phyloP scores from a whole-genome alignment of 306 rosid species.

The Cicer arietinum region DNA sequence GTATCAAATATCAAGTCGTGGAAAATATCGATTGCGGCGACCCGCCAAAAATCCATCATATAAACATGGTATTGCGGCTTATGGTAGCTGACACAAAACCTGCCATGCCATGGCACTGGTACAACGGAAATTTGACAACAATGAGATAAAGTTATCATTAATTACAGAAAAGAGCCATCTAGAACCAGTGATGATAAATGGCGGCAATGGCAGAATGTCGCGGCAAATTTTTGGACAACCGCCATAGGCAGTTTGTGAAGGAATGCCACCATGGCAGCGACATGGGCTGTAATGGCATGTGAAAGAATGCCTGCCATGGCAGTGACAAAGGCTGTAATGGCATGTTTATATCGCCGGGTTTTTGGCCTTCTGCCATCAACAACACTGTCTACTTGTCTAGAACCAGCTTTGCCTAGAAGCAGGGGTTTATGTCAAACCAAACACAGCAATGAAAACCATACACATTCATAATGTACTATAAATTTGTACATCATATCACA shows the following conservation, averaged over 20 bases:
- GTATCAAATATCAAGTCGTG: conserved; percentile 14
- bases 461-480: background rate
- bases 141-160: background rate
- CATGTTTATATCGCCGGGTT: too few species aligned
- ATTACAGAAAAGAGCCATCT: background rate
- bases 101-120: background rate
- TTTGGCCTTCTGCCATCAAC: too few species aligned
- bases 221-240: too few species aligned
- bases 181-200: too few species aligned
- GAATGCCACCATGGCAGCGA: too few species aligned
- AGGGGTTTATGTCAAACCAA: conserved; percentile 7
- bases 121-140: background rate
- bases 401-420: background rate
- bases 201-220: too few species aligned
- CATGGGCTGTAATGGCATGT: too few species aligned
- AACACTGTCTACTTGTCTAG: background rate
- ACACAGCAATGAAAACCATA: conserved; percentile 16
- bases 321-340: too few species aligned
- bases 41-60: background rate
- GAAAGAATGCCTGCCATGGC: too few species aligned
- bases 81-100: background rate
- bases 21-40: background rate
- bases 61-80: background rate
- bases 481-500: conserved; percentile 10
- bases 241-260: too few species aligned